These are phyloP conservation scores for Penicillium roqueforti DNA, from an alignment of 495 filamentous ascomycete genomes.

Conservation along the genomic window DNA sequence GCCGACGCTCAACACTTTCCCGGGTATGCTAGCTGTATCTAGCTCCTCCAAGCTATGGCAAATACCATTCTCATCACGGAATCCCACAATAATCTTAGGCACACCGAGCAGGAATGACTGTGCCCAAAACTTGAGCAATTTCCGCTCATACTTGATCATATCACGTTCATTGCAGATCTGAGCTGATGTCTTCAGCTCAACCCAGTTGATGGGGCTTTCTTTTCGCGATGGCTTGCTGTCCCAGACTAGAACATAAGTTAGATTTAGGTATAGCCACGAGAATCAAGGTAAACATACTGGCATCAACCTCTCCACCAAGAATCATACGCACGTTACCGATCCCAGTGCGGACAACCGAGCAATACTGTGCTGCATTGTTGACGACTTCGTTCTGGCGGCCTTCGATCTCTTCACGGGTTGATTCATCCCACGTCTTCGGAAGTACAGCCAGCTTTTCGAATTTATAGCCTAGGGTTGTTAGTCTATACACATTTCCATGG, in stretches of 20 bases:
- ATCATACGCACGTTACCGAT: constrained; percentile 69
- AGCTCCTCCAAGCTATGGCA: constrained; percentile 68
- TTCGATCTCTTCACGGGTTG: constrained; percentile 72
- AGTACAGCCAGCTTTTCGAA: constrained; percentile 85
- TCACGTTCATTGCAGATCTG: constrained; percentile 61
- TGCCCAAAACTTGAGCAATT: constrained; percentile 92
- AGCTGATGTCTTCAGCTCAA: constrained; percentile 90
- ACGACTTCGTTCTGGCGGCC: constrained; percentile 63
- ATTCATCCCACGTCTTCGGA: constrained; percentile 64
- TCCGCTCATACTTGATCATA: constrained; percentile 73
- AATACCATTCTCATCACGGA: constrained; percentile 69
- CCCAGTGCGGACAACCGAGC: constrained; percentile 83
- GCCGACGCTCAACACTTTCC: constrained; percentile 60
- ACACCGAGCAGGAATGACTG: constrained; percentile 94
- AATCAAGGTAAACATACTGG: constrained; percentile 48
- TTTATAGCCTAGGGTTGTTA: constrained; percentile 70
- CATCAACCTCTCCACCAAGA: constrained; percentile 94
- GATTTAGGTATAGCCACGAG: not conserved
- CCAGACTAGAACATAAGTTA: constrained; percentile 56
- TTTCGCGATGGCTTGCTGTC: constrained; percentile 66
- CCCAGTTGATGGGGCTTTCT: constrained; percentile 74
- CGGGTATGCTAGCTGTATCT: constrained; percentile 71
- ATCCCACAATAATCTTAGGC: constrained; percentile 86
- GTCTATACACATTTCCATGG: not conserved
- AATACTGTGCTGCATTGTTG: constrained; percentile 88